Evolutionary conservation across 805 yeast species (phyloP).

Genomic region (Kazachstania viticola): DNA sequence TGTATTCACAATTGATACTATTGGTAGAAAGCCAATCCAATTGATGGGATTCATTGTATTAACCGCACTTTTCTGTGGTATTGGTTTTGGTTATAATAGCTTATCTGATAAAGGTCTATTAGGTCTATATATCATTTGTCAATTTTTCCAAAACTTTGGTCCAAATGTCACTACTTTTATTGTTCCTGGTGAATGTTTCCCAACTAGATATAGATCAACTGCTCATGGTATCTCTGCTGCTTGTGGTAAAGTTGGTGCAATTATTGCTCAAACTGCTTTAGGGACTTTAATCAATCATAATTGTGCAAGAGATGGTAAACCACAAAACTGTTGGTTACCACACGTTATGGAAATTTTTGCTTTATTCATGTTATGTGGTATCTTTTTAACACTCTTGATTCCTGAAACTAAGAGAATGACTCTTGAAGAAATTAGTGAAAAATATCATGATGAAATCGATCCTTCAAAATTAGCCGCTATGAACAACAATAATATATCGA

Average conservation of each 20-base stretch:
- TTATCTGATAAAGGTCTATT: slow-evolving; percentile 54
- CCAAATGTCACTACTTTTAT: slow-evolving; percentile 89
- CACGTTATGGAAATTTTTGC: slow-evolving; percentile 94
- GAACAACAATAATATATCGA: too few species aligned
- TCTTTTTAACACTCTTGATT: slow-evolving; percentile 49
- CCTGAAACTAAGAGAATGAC: slow-evolving; percentile 93
- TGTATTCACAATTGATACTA: slow-evolving; percentile 64
- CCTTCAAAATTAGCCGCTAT: slow-evolving; percentile 20
- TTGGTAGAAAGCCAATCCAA: slow-evolving; percentile 84
- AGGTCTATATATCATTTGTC: slow-evolving; percentile 68
- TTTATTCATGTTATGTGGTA: slow-evolving; percentile 78
- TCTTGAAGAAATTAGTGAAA: slow-evolving; percentile 71
- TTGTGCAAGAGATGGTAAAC: slow-evolving; percentile 45
- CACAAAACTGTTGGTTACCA: slow-evolving; percentile 65
- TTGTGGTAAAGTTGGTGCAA: slow-evolving; percentile 84
- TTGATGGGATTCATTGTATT: slow-evolving; percentile 60
- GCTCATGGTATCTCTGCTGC: slow-evolving; percentile 96
- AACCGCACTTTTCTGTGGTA: slow-evolving; percentile 61
- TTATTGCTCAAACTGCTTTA: slow-evolving; percentile 76
- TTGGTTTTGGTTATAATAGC: slow-evolving; percentile 78
- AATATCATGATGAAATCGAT: slow-evolving; percentile 70
- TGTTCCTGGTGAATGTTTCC: slow-evolving; percentile 85
- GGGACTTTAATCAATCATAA: slow-evolving; percentile 76
- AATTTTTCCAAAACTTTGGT: slow-evolving; percentile 86
- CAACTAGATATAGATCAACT: slow-evolving; percentile 90